These are phyloP conservation scores for Psidium friedrichsthalianum DNA, from an alignment of 345 rosid species.

Conservation along the genomic window DNA sequence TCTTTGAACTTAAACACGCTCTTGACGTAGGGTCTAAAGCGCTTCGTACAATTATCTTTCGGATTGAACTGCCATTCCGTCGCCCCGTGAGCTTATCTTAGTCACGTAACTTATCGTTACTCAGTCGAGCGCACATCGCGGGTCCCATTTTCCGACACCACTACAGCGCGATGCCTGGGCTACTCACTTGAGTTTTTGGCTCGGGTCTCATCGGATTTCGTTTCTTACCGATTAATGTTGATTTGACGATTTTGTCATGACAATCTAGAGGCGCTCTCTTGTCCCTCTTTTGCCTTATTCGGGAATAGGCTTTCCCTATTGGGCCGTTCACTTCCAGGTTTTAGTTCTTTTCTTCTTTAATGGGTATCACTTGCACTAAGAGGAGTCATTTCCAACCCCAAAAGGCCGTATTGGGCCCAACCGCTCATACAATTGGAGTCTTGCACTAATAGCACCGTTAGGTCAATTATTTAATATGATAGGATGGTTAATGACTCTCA, in stretches of 20 bases:
- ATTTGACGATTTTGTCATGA: background rate
- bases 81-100: background rate
- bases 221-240: background rate
- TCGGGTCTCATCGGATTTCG: background rate
- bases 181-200: background rate
- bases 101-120: background rate
- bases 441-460: background rate
- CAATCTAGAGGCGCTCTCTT: background rate
- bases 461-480: background rate
- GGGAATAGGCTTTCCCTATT: background rate
- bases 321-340: background rate
- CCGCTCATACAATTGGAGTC: background rate
- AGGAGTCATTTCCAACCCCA: background rate
- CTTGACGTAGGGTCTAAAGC: background rate
- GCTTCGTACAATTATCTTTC: background rate
- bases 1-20: background rate
- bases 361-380: background rate
- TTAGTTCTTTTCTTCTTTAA: background rate
- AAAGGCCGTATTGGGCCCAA: background rate
- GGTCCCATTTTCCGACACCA: no score
- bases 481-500: background rate
- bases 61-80: background rate
- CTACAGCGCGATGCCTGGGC: background rate
- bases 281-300: background rate
- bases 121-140: no score